Conservation (phyloP, 2,329 filamentous ascomycete genomes). For the Fusarium sp. region DNA sequence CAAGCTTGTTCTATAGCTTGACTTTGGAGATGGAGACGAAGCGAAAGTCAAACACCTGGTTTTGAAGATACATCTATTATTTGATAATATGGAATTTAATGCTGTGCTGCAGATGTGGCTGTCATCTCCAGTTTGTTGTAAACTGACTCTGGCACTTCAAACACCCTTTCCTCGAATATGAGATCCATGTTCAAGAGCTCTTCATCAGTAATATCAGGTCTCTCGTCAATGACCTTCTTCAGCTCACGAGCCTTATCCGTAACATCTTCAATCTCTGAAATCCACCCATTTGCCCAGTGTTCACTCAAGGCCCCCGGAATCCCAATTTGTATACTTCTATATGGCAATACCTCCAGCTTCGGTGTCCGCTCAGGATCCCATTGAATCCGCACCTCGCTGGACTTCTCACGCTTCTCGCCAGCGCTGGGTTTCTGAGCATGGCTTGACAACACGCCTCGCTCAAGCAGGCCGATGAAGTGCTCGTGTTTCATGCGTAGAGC, state of each 20-base stretch:
- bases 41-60: slow-evolving; percentile 36
- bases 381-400: slow-evolving; percentile 65
- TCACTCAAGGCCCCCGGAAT: slow-evolving; percentile 62
- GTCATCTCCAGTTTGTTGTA: slow-evolving; percentile 52
- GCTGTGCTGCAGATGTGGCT: neutral
- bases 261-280: slow-evolving; percentile 69
- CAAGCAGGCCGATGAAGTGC: slow-evolving; percentile 64
- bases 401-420: slow-evolving; percentile 45
- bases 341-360: slow-evolving; percentile 59
- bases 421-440: slow-evolving; percentile 33
- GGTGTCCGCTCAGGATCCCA: slow-evolving; percentile 73
- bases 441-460: slow-evolving; percentile 52
- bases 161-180: slow-evolving; percentile 61
- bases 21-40: slow-evolving; percentile 24
- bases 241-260: slow-evolving; percentile 65
- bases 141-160: slow-evolving; percentile 57
- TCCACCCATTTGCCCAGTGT: slow-evolving; percentile 64
- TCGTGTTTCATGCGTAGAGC: slow-evolving; percentile 67
- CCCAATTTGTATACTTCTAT: slow-evolving; percentile 73
- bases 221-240: slow-evolving; percentile 60
- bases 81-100: neutral
- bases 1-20: slow-evolving; percentile 46
- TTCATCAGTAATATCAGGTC: slow-evolving; percentile 51
- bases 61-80: slow-evolving; percentile 1
- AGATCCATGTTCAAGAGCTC: slow-evolving; percentile 57